phyloP scores from a whole-genome alignment of 139 green algal species.

The Chlorella sp. region DNA sequence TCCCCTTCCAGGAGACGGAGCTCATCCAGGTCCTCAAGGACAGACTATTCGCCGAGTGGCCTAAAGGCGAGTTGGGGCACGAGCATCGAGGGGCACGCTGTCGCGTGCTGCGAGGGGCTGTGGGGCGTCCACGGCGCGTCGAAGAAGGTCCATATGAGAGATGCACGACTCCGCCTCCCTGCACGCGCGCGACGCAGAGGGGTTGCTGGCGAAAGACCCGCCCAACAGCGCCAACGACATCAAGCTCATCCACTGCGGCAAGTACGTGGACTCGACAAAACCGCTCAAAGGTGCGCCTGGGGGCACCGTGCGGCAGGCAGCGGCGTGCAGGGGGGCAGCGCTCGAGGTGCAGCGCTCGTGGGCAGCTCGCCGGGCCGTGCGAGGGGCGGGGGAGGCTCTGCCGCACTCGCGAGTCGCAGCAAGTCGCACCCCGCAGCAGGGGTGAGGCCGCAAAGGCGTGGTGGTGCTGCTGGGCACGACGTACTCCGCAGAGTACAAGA shows the following conservation, averaged over 20 bases:
- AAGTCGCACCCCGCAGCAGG: too few species aligned
- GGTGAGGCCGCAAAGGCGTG: too few species aligned
- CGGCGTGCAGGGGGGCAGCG: too few species aligned
- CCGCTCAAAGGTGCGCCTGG: constrained; percentile 23
- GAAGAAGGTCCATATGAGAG: too few species aligned
- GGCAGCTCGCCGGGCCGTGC: too few species aligned
- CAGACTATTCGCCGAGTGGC: constrained; percentile 29
- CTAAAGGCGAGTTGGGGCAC: constrained; percentile 22
- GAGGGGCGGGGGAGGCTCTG: too few species aligned
- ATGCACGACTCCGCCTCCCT: neutral
- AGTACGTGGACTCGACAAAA: constrained; percentile 34
- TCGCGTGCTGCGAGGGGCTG: too few species aligned
- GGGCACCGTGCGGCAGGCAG: neutral
- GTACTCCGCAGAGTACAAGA: constrained; percentile 43
- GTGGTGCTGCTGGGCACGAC: neutral
- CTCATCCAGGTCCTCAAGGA: constrained; percentile 26
- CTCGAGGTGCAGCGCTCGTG: too few species aligned
- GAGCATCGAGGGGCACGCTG: too few species aligned
- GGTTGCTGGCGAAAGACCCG: constrained; percentile 19
- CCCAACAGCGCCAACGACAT: constrained; percentile 20
- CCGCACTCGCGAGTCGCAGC: too few species aligned
- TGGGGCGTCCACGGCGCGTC: too few species aligned
- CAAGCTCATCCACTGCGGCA: constrained; percentile 41
- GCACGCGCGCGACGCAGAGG: constrained; percentile 8
- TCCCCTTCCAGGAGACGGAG: constrained; percentile 17